phyloP scores from a whole-genome alignment of 768 basidiomycete species.

The Suillus subalutaceus region DNA sequence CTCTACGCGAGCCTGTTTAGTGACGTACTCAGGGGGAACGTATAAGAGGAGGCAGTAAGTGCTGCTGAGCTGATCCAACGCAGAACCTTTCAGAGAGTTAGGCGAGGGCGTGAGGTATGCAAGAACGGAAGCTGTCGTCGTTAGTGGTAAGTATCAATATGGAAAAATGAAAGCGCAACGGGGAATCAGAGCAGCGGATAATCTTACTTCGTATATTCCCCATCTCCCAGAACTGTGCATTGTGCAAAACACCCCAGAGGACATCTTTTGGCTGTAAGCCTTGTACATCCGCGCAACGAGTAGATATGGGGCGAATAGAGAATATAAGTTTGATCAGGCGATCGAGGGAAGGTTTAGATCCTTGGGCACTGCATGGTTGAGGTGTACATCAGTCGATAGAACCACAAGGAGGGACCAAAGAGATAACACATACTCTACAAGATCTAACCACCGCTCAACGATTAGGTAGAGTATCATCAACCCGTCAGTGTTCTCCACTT shows the following conservation, averaged over 20 bases:
- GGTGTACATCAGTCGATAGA: background rate
- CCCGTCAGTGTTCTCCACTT: slow-evolving; percentile 14
- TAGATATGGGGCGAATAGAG: slow-evolving; percentile 17
- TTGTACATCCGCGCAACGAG: slow-evolving; percentile 16
- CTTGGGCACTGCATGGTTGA: slow-evolving; percentile 39
- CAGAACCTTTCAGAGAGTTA: slow-evolving; percentile 8
- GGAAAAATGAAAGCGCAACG: slow-evolving; percentile 1
- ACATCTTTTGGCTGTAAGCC: slow-evolving; percentile 15
- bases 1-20: slow-evolving; percentile 49
- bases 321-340: slow-evolving; percentile 43
- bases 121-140: slow-evolving; percentile 19
- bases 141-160: slow-evolving; percentile 47
- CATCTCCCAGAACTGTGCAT: slow-evolving; percentile 78
- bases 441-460: slow-evolving; percentile 68
- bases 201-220: slow-evolving; percentile 57
- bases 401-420: background rate
- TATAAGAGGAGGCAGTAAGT: slow-evolving; percentile 54
- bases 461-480: slow-evolving; percentile 59
- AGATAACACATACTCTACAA: slow-evolving; percentile 58
- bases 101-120: slow-evolving; percentile 9
- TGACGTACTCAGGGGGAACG: slow-evolving; percentile 67
- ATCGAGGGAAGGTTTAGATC: slow-evolving; percentile 44
- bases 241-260: slow-evolving; percentile 41
- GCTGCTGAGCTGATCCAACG: slow-evolving; percentile 18
- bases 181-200: slow-evolving; percentile 2